These are phyloP conservation scores for Spiromastix sp. DNA, from an alignment of 2,329 filamentous ascomycete genomes.

Conservation along the genomic window DNA sequence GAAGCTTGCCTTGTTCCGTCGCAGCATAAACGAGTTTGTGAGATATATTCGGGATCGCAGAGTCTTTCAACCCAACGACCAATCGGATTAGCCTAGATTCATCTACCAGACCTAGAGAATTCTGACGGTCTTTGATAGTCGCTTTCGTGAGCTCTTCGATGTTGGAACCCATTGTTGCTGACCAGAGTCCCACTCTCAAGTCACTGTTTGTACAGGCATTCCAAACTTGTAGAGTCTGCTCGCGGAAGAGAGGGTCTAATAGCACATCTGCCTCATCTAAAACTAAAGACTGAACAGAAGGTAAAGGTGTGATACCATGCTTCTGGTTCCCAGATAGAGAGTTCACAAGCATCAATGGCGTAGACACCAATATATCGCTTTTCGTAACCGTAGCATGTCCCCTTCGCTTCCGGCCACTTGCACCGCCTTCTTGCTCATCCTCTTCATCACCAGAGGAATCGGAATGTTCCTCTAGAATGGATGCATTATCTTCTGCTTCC, in stretches of 20 bases:
- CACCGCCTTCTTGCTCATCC: constrained; percentile 15
- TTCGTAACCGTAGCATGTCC: constrained; percentile 48
- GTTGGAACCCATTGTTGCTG: constrained; percentile 90
- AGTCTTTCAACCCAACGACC: constrained; percentile 94
- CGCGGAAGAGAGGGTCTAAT: constrained; percentile 78
- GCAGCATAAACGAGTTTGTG: constrained; percentile 87
- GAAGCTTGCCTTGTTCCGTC: constrained; percentile 85
- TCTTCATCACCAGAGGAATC: constrained; percentile 25
- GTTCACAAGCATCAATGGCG: constrained; percentile 68
- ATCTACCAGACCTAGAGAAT: constrained; percentile 24
- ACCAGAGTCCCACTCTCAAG: constrained; percentile 80
- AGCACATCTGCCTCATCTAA: constrained; percentile 94
- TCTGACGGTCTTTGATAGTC: constrained; percentile 50
- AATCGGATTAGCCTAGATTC: constrained; percentile 59
- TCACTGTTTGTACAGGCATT: constrained; percentile 58
- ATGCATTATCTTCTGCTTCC: constrained; percentile 31
- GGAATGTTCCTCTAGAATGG: constrained; percentile 29
- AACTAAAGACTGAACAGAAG: constrained; percentile 62
- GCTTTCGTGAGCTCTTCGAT: constrained; percentile 68
- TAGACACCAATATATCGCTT: constrained; percentile 70
- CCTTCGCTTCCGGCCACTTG: constrained; percentile 18
- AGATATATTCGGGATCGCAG: constrained; percentile 81
- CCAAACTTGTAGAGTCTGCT: constrained; percentile 82
- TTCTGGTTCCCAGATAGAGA: constrained; percentile 46
- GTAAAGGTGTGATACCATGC: constrained; percentile 42